Evolutionary conservation across 805 yeast species (phyloP).

Genomic region (Lachancea meyersii): DNA sequence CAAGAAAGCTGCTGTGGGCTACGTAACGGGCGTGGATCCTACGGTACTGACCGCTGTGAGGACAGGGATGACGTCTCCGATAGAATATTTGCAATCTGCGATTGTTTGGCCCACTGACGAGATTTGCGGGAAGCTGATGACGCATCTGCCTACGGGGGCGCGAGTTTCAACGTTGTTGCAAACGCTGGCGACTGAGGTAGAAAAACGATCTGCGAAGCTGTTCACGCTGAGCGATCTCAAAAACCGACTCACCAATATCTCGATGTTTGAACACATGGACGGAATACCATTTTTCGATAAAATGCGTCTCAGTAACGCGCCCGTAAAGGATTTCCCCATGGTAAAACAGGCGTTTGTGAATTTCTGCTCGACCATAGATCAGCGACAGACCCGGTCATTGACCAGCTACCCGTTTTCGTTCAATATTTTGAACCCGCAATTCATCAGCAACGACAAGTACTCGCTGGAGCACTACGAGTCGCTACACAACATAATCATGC

Average conservation of each 20-base stretch:
- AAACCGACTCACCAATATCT: conserved; percentile 36
- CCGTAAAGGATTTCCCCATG: conserved; percentile 40
- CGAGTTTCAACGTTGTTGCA: conserved; percentile 42
- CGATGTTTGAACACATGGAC: conserved; percentile 38
- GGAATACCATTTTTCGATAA: conserved; percentile 51
- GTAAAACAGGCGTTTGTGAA: conserved; percentile 40
- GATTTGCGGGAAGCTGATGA: conserved; percentile 59
- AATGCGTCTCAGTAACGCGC: conserved; percentile 54
- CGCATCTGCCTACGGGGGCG: conserved; percentile 50
- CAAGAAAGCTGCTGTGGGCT: conserved; percentile 35
- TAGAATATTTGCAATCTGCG: conserved; percentile 51
- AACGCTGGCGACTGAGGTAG: conserved; percentile 37
- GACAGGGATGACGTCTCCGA: conserved; percentile 44
- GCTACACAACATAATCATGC: conserved; percentile 57
- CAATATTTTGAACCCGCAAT: conserved; percentile 22
- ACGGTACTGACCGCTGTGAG: conserved; percentile 42
- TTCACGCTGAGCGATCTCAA: conserved; percentile 27
- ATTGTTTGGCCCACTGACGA: conserved; percentile 75
- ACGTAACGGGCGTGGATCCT: conserved; percentile 47
- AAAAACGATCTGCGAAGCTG: conserved; percentile 17
- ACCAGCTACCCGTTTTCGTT: conserved; percentile 43
- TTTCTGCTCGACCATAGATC: conserved; percentile 50
- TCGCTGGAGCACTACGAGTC: conserved; percentile 43
- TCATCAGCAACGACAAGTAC: conserved; percentile 21
- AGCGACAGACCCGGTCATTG: conserved; percentile 47